Evolutionary conservation across 2,329 filamentous ascomycete genomes (phyloP).

Genomic region (Cercospora sojina): DNA sequence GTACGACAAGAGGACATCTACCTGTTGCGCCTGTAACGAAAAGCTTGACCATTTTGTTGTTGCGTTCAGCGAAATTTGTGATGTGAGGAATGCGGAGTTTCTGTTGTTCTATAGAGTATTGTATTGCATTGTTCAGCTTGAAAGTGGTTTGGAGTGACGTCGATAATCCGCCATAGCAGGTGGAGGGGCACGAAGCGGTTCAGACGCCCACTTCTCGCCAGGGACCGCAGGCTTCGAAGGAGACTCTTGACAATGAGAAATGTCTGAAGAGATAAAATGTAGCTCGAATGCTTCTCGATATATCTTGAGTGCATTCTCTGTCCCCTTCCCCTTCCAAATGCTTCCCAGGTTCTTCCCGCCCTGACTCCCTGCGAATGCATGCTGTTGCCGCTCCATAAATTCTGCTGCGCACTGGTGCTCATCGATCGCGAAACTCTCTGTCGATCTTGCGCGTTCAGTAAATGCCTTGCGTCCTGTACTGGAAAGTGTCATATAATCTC

Average conservation of each 20-base stretch:
- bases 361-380: background rate
- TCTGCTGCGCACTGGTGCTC: background rate
- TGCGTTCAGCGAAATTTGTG: background rate
- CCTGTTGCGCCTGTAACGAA: constrained; percentile 28
- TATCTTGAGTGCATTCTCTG: background rate
- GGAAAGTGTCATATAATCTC: constrained; percentile 71
- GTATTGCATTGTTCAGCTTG: background rate
- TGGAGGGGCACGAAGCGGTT: background rate
- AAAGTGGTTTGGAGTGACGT: constrained; percentile 1
- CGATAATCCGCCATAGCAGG: background rate
- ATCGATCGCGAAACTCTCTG: background rate
- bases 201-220: background rate
- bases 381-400: background rate
- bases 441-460: constrained; percentile 56
- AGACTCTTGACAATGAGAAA: background rate
- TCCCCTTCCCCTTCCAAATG: background rate
- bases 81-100: background rate
- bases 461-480: constrained; percentile 84
- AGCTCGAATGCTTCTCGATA: background rate
- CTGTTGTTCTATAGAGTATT: background rate
- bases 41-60: constrained; percentile 27
- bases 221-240: background rate
- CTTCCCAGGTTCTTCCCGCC: background rate
- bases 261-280: background rate
- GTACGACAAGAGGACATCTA: background rate